Evolutionary conservation across 805 yeast genomes (phyloP), one percentile per base, ranked within the genome.

Genomic region (Candida germanica): DNA sequence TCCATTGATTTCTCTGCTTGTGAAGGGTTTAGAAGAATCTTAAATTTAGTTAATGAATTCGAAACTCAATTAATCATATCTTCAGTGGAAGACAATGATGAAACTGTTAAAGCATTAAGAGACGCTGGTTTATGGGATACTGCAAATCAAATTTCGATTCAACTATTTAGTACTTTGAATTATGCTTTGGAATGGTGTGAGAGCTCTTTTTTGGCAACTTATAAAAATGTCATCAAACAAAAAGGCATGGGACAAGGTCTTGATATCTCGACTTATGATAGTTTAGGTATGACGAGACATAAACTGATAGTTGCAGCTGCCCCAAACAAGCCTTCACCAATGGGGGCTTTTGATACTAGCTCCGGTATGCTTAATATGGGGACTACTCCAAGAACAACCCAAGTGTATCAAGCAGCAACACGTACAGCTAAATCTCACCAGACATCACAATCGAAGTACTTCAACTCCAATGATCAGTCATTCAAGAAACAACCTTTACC

Each of bases 181-280:
- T 75, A 83, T 37, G 95, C 96, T 0, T 70, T 93, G 28, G 98
- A 93, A 59, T 91, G 96, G 96, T 87, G 97, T 66, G 98, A 93
- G 58, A 91, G 93, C 60, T 81, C 83, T 49, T 87, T 89, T 48
- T 69, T 93, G 50, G 68, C 75, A 33, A 75, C 79, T 19, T 82
- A 81, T 55, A 78, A 71, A 47, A 38, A 32, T 25, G 36, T 43
- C 13, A 26, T 39, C 15, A 39, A 38, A 30, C 42, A 33, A 28
- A 39, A 38, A 26, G 39, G 29, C 12, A 24, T 18, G 9, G 32
- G 31, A 4, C 33, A 35, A 13, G 33, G 33, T 5, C 15, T 27
- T 5, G 33, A 35, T 22, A 9, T 29, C 4, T 30, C 39, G 3
- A 29, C 25, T 19, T 40, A 38, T 15, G 48, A 44, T 14, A 26